Evolutionary conservation across 495 filamentous ascomycete species (phyloP).

Genomic region (Platismatia glauca): DNA sequence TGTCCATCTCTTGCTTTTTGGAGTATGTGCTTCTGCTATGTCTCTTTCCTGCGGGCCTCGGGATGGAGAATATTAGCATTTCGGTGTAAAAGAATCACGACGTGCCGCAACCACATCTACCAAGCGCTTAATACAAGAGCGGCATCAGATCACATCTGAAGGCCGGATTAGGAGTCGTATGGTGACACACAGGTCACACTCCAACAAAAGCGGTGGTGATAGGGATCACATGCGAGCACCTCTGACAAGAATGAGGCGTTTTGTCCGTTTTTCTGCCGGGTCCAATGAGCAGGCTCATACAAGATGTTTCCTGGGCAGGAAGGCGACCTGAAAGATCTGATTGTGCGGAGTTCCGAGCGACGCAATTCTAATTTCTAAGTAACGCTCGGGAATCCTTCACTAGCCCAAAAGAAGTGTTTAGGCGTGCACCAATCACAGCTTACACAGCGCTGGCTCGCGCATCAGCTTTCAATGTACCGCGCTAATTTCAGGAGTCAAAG

Average conservation of each 20-base stretch:
- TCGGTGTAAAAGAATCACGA: background rate
- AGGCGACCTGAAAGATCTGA: slow-evolving; percentile 12
- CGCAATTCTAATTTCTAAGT: background rate
- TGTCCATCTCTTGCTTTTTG: background rate
- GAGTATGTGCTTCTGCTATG: background rate
- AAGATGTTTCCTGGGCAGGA: background rate
- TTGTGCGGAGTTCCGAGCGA: background rate
- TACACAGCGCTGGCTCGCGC: background rate
- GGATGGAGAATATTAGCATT: background rate
- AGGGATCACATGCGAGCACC: background rate
- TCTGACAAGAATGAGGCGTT: background rate
- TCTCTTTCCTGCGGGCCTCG: background rate
- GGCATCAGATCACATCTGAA: background rate
- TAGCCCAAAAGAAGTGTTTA: background rate
- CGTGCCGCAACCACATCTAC: background rate
- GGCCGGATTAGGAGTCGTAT: background rate
- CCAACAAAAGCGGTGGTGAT: background rate
- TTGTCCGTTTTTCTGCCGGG: background rate
- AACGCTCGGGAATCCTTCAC: background rate
- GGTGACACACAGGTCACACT: background rate
- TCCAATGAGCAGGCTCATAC: background rate
- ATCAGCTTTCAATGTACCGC: background rate
- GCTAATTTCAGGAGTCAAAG: slow-evolving; percentile 1
- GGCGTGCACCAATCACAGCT: background rate
- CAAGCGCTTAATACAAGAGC: background rate